Evolutionary conservation across 768 basidiomycete genomes (phyloP).

Genomic region (Lactifluus pinguis): DNA sequence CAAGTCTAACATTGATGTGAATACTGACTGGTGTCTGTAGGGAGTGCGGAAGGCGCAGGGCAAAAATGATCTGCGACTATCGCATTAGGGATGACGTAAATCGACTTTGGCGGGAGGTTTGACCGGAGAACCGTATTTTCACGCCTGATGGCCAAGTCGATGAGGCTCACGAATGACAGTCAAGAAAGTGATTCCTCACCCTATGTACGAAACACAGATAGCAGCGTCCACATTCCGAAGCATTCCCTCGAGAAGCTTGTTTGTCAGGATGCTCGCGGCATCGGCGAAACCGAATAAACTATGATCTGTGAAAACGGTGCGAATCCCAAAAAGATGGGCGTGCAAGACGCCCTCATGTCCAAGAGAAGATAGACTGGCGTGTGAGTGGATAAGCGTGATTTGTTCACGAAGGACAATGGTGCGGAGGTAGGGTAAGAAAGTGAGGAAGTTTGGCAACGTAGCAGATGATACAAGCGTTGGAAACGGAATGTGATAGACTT

Average conservation of each 20-base stretch:
- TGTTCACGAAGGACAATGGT: constrained; percentile 81
- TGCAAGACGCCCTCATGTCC: constrained; percentile 92
- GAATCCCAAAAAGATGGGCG: constrained; percentile 75
- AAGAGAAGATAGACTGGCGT: constrained; percentile 82
- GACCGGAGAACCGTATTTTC: constrained; percentile 94
- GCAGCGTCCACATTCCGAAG: constrained; percentile 88
- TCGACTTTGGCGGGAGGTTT: constrained; percentile 47
- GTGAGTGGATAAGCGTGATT: constrained; percentile 83
- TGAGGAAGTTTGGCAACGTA: constrained; percentile 90
- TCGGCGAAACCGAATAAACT: constrained; percentile 95
- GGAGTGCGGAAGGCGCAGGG: constrained; percentile 41
- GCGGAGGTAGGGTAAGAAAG: constrained; percentile 85
- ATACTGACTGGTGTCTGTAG: constrained; percentile 49
- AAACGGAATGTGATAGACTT: constrained; percentile 92
- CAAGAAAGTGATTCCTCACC: constrained; percentile 40
- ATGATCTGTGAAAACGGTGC: constrained; percentile 95
- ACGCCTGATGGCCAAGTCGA: constrained; percentile 44
- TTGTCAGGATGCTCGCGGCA: constrained; percentile 93
- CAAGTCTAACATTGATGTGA: background rate
- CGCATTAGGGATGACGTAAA: constrained; percentile 93
- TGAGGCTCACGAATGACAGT: background rate
- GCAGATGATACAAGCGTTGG: constrained; percentile 84
- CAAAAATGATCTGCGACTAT: constrained; percentile 80
- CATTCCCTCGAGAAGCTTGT: constrained; percentile 84
- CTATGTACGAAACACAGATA: constrained; percentile 94